Base-by-base conservation (phyloP, 164 flowering plant genomes). In the Vitis riparia region DNA sequence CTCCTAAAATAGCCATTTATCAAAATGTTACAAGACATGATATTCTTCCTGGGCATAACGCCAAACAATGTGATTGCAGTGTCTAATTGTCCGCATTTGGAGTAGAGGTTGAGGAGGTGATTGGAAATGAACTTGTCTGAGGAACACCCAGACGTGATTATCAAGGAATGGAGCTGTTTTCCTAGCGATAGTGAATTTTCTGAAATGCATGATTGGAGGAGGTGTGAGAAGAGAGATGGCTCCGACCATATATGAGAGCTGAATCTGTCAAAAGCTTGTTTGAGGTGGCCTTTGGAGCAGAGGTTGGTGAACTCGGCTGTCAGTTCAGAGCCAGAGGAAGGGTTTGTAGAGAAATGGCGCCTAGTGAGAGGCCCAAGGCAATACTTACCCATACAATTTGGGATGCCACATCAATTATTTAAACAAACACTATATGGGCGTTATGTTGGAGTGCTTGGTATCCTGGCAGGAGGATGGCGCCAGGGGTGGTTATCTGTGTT, bases 11-110 rank as follows among this genome's bases (percentile, higher is more conserved):
- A 78, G 61, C 84, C 94, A 55, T 80, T 80, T 4, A 91, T 81
- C 78, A 90, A 66, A 65, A 90, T 90, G 78, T 90, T 91, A 48
- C 68, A 73, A 53, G 94, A 83, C 97, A 91, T 89, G 13, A 83
- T 23, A 68, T 89, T 91, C 64, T 63, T 83, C 71, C 73, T 70
- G 0, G 85, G 87, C 89, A 91, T 86, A 9, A 48, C 72, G 27
- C 62, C 74, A 62, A 83, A 89, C 78, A 91, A 44, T 3, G 64
- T 9, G 1, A 67, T 30, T 0, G 82, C 85, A 8, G 68, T 60
- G 0, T 70, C 67, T 27, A 88, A 51, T 2, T 82, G 71, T 2
- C 88, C 86, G 7, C 82, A 61, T 71, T 91, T 89, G 62, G 80
- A 64, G 76, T 91, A 89, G 64, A 86, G 50, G 69, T 87, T 89